Base-by-base conservation (phyloP, 2,329 filamentous ascomycete species). In the Berkeleyomyces basicola region DNA sequence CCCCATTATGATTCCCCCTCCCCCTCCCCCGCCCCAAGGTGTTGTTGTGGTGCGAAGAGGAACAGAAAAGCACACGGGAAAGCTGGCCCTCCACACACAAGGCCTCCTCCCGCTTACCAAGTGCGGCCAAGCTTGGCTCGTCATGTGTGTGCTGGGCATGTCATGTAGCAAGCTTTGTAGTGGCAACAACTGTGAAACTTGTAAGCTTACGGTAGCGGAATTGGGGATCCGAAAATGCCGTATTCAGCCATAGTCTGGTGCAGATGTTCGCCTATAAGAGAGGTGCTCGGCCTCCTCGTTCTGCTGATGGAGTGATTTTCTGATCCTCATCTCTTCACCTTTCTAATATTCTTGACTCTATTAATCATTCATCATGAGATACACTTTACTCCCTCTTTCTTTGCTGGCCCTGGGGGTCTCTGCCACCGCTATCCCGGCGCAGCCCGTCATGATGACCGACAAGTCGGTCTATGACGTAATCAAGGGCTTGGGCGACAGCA, bases 311-410 rank as follows among this genome's bases (percentile, higher is more conserved):
- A 39, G 33, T 14, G 33, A 9, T 1, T 10, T 14, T 16, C 11
- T 37, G 33, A n/a, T n/a, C 51, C 16, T 36, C 51, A 55, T 55
- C 36, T 36, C 51, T 55, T 39, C 33, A 60, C 37, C 7, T 16
- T 46, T 16, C 14, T 33, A 23, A 60, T 33, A 47, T 37, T 16
- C 36, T 78, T 72, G 58, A 77, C 74, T 43, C 82, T 70, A 23
- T 51, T 79, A 77, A 61, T 82, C 79, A 61, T 80, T 79, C 69
- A 81, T 78, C 60, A 73, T 69, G 57, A 33, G 60, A 31, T 40
- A 51, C 9, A 57, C 49, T 11, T 33, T 37, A 4, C 33, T 61
- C 31, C 60, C 60, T 37, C 23, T 59, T 36, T 55, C 51, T 31
- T 14, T 63, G 31, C 31, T 59, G 10, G 61, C 65, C 31, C 62